A percentile compares a stretch with the other conserved stretches of the same genome.
These are phyloP conservation scores for Penicillium samsonianum DNA, from an alignment of 495 filamentous ascomycete species.

Conservation along the genomic window DNA sequence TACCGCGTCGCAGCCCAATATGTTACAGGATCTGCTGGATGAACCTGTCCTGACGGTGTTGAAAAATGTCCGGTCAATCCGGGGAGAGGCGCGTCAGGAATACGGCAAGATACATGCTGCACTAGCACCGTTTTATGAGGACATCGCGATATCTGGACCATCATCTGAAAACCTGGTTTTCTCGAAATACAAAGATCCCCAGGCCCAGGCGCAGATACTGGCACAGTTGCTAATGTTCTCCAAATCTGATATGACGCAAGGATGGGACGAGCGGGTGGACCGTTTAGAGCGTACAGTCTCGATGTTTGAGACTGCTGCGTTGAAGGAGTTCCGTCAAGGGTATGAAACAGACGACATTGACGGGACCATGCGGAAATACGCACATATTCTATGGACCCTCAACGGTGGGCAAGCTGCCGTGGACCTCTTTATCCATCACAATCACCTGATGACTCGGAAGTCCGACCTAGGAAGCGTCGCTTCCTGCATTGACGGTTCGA, in stretches of 20 bases:
- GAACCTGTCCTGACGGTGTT: constrained; percentile 65
- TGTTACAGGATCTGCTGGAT: constrained; percentile 20
- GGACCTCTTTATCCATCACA: constrained; percentile 84
- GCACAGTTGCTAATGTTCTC: constrained; percentile 76
- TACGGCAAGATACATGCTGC: constrained; percentile 89
- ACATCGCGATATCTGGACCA: constrained; percentile 68
- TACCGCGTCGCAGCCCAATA: constrained; percentile 19
- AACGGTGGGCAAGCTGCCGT: constrained; percentile 79
- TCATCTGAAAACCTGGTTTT: constrained; percentile 85
- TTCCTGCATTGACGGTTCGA: constrained; percentile 75
- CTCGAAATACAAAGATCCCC: constrained; percentile 79
- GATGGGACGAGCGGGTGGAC: constrained; percentile 67
- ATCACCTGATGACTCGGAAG: constrained; percentile 75
- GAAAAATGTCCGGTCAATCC: constrained; percentile 68
- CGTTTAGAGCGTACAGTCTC: constrained; percentile 71
- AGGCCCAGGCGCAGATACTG: constrained; percentile 85
- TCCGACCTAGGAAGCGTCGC: constrained; percentile 72
- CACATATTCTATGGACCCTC: constrained; percentile 75
- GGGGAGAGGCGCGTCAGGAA: constrained; percentile 84
- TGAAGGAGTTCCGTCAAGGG: constrained; percentile 88
- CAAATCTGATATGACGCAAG: constrained; percentile 74
- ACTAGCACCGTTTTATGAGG: constrained; percentile 82
- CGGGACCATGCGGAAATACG: constrained; percentile 84
- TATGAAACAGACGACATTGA: constrained; percentile 89
- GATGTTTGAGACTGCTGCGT: constrained; percentile 87